Conservation (phyloP, 345 rosid genomes). For the Gossypium mustelinum region DNA sequence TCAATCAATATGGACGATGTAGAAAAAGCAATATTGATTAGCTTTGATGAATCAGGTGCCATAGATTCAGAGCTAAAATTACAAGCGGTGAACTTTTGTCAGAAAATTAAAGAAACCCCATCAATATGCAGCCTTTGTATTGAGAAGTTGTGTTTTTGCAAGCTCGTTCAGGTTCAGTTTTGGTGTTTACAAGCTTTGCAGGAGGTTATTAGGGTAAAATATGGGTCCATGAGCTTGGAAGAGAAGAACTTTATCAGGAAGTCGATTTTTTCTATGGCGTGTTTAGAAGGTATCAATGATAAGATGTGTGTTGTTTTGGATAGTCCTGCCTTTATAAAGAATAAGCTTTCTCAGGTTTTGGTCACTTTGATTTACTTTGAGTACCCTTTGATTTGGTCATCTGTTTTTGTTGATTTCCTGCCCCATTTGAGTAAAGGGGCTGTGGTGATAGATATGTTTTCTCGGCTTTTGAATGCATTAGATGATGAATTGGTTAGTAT, state of each 20-base stretch:
- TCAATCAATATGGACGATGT: slow-evolving; percentile 67
- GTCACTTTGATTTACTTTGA: slow-evolving; percentile 86
- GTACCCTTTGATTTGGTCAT: slow-evolving; percentile 77
- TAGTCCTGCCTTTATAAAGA: slow-evolving; percentile 74
- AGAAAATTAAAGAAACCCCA: slow-evolving; percentile 52
- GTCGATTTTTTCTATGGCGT: slow-evolving; percentile 68
- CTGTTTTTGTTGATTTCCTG: slow-evolving; percentile 74
- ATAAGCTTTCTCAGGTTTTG: slow-evolving; percentile 92
- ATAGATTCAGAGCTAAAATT: slow-evolving; percentile 51
- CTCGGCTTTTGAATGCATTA: slow-evolving; percentile 79
- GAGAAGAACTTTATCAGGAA: slow-evolving; percentile 58
- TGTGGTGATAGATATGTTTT: slow-evolving; percentile 81
- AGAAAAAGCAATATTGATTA: slow-evolving; percentile 72
- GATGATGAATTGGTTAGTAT: slow-evolving; percentile 90
- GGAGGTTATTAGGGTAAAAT: slow-evolving; percentile 58
- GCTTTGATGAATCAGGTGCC: slow-evolving; percentile 74
- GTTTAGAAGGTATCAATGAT: slow-evolving; percentile 48
- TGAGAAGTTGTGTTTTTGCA: slow-evolving; percentile 63
- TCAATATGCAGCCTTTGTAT: slow-evolving; percentile 56
- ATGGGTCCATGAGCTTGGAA: slow-evolving; percentile 47
- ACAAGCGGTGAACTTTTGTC: slow-evolving; percentile 55
- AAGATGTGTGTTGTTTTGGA: slow-evolving; percentile 41
- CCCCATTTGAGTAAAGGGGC: slow-evolving; percentile 56
- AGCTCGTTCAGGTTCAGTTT: slow-evolving; percentile 73
- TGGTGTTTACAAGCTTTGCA: slow-evolving; percentile 91